Evolutionary conservation across 2,329 filamentous ascomycete species (phyloP).

Genomic region (Arthroderma uncinatum): DNA sequence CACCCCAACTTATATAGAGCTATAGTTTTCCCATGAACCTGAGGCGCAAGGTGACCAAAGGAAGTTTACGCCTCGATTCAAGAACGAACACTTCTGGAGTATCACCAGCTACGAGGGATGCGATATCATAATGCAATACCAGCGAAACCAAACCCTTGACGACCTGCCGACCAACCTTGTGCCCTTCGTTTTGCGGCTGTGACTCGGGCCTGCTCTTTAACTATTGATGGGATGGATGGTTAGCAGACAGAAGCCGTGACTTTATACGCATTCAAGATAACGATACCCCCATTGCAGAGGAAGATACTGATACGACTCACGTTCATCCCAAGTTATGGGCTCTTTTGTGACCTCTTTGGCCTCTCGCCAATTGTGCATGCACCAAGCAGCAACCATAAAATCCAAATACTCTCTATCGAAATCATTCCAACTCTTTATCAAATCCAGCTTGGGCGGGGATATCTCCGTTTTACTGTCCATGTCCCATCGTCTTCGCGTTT

Average conservation of each 20-base stretch:
- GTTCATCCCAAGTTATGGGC: constrained; percentile 15
- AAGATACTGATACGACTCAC: constrained; percentile 8
- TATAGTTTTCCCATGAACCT: no score
- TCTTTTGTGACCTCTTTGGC: constrained; percentile 16
- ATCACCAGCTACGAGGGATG: no score
- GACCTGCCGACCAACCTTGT: constrained; percentile 2
- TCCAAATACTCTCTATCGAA: constrained; percentile 12
- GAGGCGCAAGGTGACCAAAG: no score
- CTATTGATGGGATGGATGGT: neutral
- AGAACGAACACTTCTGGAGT: no score
- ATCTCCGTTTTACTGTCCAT: constrained; percentile 12
- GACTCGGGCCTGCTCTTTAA: constrained; percentile 11
- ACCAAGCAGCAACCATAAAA: constrained; percentile 16
- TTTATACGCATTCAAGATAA: neutral
- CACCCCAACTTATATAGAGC: no score
- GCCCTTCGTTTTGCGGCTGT: constrained; percentile 7
- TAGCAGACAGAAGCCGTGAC: neutral
- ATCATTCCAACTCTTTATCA: constrained; percentile 10
- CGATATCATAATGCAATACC: neutral
- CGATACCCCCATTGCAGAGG: neutral
- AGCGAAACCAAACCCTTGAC: neutral
- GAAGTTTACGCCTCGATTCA: no score
- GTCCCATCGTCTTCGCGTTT: constrained; percentile 15
- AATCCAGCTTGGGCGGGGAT: constrained; percentile 11
- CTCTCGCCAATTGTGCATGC: constrained; percentile 17